Percentiles rank a stretch among this genome's conserved stretches.
These are phyloP conservation scores for Aegilops speltoides DNA, from an alignment of 176 grass and related monocot genomes.

Conservation along the genomic window DNA sequence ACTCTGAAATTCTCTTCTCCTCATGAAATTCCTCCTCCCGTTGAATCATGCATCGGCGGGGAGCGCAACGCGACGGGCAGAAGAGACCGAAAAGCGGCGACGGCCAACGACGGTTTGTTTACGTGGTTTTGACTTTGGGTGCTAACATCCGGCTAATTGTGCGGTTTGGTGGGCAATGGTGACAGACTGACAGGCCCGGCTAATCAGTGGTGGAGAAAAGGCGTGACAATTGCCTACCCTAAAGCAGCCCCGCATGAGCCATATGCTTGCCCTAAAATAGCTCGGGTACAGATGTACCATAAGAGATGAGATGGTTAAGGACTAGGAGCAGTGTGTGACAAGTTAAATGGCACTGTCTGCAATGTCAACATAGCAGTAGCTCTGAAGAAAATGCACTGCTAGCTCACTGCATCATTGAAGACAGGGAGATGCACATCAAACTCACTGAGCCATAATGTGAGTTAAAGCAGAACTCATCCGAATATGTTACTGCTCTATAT, in stretches of 20 bases:
- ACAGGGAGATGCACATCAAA: background rate
- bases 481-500: background rate
- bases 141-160: constrained; percentile 35
- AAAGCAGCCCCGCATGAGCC: constrained; percentile 43
- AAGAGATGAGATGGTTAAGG: background rate
- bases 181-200: constrained; percentile 19
- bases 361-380: background rate
- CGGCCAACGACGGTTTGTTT: constrained; percentile 37
- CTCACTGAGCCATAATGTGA: background rate
- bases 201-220: constrained; percentile 56
- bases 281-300: background rate
- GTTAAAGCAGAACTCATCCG: background rate
- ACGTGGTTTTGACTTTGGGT: constrained; percentile 63
- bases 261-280: constrained; percentile 46
- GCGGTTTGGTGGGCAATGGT: constrained; percentile 49
- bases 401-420: background rate
- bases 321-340: background rate
- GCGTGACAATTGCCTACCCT: constrained; percentile 37
- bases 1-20: background rate
- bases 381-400: background rate
- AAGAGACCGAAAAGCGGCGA: constrained; percentile 35
- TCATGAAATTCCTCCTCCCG: background rate
- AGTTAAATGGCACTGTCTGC: background rate
- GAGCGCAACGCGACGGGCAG: constrained; percentile 16
- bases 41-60: background rate